Evolutionary conservation across 306 rosid species (phyloP).

Genomic region (Phaseolus lunatus): DNA sequence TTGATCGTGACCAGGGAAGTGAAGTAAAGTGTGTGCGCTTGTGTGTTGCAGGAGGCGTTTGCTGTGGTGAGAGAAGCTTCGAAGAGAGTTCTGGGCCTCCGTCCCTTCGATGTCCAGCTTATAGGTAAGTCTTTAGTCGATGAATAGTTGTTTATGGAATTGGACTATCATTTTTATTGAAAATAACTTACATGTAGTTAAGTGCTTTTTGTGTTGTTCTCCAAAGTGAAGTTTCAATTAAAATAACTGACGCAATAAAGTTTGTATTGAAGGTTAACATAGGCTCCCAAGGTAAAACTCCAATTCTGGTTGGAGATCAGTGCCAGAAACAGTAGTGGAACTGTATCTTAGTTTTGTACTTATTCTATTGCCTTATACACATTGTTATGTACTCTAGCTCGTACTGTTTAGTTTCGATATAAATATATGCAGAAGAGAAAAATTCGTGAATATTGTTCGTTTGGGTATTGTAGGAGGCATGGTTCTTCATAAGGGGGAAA

Average conservation of each 20-base stretch:
- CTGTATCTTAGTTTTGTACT: neutral
- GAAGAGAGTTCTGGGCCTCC: conserved; percentile 89
- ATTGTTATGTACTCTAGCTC: neutral
- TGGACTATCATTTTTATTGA: neutral
- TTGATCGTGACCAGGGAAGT: conserved; percentile 32
- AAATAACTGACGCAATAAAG: neutral
- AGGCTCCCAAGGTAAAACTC: neutral
- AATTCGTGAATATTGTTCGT: conserved; percentile 17
- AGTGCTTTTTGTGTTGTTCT: neutral
- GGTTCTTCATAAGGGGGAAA: conserved; percentile 98
- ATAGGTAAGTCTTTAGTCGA: conserved; percentile 56
- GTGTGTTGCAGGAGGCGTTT: conserved; percentile 80
- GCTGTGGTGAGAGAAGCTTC: conserved; percentile 97
- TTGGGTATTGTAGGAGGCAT: conserved; percentile 74
- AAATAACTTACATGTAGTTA: neutral
- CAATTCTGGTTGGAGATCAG: neutral
- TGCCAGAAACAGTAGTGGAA: neutral
- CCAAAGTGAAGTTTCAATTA: too few species aligned
- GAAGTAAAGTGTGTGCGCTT: neutral
- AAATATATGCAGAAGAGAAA: neutral
- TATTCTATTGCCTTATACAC: neutral
- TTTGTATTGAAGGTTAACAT: neutral
- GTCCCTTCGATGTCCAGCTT: conserved; percentile 94
- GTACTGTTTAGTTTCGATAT: neutral
- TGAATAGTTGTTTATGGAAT: conserved; percentile 10